phyloP scores from a whole-genome alignment of 176 grass and related monocot genomes.

The Musa acuminata region DNA sequence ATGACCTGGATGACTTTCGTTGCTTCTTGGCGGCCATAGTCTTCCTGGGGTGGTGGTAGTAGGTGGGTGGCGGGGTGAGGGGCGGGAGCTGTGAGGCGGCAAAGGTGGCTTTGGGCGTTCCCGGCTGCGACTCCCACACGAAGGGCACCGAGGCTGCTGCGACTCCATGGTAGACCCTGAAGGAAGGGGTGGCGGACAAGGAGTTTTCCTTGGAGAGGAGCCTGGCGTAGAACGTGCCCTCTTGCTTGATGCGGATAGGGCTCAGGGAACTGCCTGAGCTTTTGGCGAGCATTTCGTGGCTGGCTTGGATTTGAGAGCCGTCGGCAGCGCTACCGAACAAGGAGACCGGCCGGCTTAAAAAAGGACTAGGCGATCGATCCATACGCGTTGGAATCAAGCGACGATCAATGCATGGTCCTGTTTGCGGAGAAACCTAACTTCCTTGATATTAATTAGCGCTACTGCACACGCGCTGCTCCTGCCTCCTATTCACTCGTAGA shows the following conservation, averaged over 20 bases:
- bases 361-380: no score
- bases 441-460: no score
- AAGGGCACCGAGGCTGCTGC: slow-evolving; percentile 72
- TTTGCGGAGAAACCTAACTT: no score
- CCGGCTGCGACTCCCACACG: slow-evolving; percentile 76
- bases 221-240: slow-evolving; percentile 69
- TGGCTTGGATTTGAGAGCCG: no score
- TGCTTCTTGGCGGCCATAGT: no score
- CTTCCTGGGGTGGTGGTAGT: slow-evolving; percentile 29
- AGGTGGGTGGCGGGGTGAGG: slow-evolving; percentile 20
- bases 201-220: slow-evolving; percentile 84
- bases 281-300: not conserved
- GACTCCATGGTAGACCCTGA: slow-evolving; percentile 53
- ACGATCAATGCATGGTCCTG: no score
- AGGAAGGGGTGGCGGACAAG: slow-evolving; percentile 38
- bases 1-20: not conserved
- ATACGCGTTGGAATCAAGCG: no score
- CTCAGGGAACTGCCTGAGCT: slow-evolving; percentile 19
- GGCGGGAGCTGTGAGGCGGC: slow-evolving; percentile 2
- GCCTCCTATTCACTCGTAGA: no score
- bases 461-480: no score
- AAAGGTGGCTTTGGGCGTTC: slow-evolving; percentile 50
- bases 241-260: slow-evolving; percentile 65
- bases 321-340: no score
- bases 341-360: no score